Evolutionary conservation across 2,329 filamentous ascomycete genomes (phyloP).

Genomic region (Monilinia fructigena): DNA sequence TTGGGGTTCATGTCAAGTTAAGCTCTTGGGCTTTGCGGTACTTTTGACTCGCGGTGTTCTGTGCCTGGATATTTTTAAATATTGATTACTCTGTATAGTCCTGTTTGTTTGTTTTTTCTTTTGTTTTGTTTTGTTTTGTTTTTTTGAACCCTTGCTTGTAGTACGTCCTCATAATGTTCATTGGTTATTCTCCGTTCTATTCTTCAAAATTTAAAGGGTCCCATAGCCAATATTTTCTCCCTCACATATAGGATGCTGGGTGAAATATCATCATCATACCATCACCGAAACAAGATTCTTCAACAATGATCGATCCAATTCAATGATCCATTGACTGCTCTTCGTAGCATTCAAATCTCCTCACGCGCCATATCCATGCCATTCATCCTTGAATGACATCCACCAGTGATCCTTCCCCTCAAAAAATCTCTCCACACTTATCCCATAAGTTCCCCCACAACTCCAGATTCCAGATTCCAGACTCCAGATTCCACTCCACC

Average conservation of each 20-base stretch:
- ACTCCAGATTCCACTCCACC: background rate
- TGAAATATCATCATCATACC: background rate
- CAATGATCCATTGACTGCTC: background rate
- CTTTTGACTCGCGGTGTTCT: too few relatives aligned
- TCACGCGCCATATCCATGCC: background rate
- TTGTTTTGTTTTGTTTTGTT: background rate
- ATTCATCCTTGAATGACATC: background rate
- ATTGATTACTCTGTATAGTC: too few relatives aligned
- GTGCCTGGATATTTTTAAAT: too few relatives aligned
- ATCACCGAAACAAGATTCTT: background rate
- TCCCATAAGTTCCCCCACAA: background rate
- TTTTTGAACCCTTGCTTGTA: background rate
- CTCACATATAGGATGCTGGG: background rate
- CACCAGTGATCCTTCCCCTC: background rate
- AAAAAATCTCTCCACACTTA: background rate
- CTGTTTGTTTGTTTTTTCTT: background rate
- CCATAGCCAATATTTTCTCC: background rate
- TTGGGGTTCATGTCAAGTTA: too few relatives aligned
- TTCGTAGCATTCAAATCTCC: background rate
- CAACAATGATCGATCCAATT: background rate
- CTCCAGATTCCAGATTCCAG: background rate
- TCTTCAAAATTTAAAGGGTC: background rate
- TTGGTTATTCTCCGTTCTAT: background rate
- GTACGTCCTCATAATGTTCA: background rate
- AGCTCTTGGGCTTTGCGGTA: too few relatives aligned